Evolutionary conservation across 768 basidiomycete species (phyloP).

Genomic region (Boletus sp.): DNA sequence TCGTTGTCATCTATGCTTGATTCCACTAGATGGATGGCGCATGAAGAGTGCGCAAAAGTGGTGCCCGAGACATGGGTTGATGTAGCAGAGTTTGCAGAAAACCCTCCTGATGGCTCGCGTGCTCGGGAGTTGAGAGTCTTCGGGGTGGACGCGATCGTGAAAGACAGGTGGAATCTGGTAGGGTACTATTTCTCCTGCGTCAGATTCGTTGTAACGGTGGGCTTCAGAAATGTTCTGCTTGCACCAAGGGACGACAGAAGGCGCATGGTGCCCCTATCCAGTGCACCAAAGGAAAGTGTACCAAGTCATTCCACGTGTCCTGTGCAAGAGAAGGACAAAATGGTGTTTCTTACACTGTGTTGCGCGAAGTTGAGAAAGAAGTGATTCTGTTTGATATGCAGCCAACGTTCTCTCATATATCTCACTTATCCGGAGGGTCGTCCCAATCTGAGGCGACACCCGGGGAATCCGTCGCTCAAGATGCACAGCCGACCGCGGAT

Average conservation of each 20-base stretch:
- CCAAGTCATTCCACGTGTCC: constrained; percentile 89
- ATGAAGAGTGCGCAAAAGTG: constrained; percentile 73
- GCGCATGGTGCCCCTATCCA: constrained; percentile 82
- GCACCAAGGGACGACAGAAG: constrained; percentile 63
- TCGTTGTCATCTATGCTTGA: constrained; percentile 21
- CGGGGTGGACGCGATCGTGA: constrained; percentile 85
- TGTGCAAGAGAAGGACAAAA: constrained; percentile 64
- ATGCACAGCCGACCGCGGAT: constrained; percentile 1
- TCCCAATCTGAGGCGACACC: background rate
- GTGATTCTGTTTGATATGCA: constrained; percentile 58
- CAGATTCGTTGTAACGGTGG: background rate
- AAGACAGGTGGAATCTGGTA: constrained; percentile 91
- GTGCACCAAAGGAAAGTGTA: constrained; percentile 92
- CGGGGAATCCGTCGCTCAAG: background rate
- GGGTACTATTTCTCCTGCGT: constrained; percentile 24
- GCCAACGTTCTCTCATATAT: constrained; percentile 4
- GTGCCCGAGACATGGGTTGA: constrained; percentile 94
- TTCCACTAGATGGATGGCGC: constrained; percentile 62
- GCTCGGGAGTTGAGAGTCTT: constrained; percentile 57
- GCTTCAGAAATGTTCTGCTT: constrained; percentile 86
- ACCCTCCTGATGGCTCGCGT: constrained; percentile 30
- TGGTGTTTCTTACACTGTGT: constrained; percentile 56
- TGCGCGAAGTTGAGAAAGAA: constrained; percentile 78
- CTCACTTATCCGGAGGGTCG: constrained; percentile 3
- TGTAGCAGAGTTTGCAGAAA: constrained; percentile 43